These are phyloP conservation scores for Tulasnella sp. DNA, from an alignment of 768 basidiomycete species.

Conservation along the genomic window DNA sequence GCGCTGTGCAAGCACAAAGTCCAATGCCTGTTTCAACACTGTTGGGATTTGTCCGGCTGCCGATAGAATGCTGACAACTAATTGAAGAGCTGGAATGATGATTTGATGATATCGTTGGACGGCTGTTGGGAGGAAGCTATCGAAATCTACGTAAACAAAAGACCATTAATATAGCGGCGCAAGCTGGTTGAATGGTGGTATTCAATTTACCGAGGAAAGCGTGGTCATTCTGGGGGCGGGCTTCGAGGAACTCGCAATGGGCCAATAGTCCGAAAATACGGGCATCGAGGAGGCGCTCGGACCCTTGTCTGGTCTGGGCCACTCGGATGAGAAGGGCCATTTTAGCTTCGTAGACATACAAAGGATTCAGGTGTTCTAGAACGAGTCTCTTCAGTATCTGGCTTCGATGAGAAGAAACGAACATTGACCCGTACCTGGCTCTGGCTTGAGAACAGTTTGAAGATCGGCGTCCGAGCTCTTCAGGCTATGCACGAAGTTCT, in stretches of 20 bases:
- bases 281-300: conserved; percentile 79
- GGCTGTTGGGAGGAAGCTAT: conserved; percentile 85
- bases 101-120: conserved; percentile 90
- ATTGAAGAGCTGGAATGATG: conserved; percentile 82
- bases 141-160: conserved; percentile 58
- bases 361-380: conserved; percentile 82
- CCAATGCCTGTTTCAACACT: conserved; percentile 74
- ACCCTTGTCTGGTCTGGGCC: conserved; percentile 79
- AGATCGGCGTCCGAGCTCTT: conserved; percentile 80
- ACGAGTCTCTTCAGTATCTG: background rate
- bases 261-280: conserved; percentile 74
- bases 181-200: background rate
- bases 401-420: conserved; percentile 14
- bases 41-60: conserved; percentile 75
- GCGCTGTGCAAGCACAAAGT: conserved; percentile 80
- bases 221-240: conserved; percentile 80
- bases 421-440: conserved; percentile 69
- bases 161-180: background rate
- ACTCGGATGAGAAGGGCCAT: conserved; percentile 87
- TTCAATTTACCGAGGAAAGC: conserved; percentile 68
- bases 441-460: conserved; percentile 78
- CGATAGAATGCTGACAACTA: conserved; percentile 74
- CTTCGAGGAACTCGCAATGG: conserved; percentile 85
- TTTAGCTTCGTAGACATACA: conserved; percentile 95
- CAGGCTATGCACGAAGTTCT: conserved; percentile 79